Evolutionary conservation across 352 stramenopile genomes (phyloP).

Genomic region (Globisporangium perplexum): DNA sequence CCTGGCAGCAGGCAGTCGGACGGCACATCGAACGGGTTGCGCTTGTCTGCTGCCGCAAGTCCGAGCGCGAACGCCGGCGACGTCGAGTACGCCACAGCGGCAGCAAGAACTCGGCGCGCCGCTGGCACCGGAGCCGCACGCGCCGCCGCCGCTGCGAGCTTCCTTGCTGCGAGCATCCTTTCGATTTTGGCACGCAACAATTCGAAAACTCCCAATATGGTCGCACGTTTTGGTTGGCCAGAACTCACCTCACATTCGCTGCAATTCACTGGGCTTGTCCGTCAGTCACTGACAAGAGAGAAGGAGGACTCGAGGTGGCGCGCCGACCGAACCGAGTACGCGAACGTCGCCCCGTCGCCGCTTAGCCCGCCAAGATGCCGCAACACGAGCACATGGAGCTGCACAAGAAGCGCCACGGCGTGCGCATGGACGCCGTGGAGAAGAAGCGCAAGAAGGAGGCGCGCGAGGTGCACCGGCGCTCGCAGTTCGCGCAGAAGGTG

Average conservation of each 20-base stretch:
- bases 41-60: conserved; percentile 12
- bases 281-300: too few species aligned
- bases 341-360: background rate
- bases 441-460: conserved; percentile 98
- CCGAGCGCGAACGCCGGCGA: conserved; percentile 27
- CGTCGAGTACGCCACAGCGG: conserved; percentile 1
- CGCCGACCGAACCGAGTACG: too few species aligned
- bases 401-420: conserved; percentile 98
- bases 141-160: background rate
- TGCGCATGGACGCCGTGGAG: conserved; percentile 96
- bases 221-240: too few species aligned
- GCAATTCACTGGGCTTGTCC: too few species aligned
- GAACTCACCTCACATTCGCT: too few species aligned
- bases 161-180: background rate
- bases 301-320: too few species aligned
- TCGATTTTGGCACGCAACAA: background rate
- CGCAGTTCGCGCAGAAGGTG: conserved; percentile 98
- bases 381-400: conserved; percentile 99
- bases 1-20: conserved; percentile 45
- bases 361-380: conserved; percentile 74
- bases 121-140: too few species aligned
- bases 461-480: conserved; percentile 95
- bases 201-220: too few species aligned
- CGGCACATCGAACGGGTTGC: conserved; percentile 49
- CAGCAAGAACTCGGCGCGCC: background rate